Base-by-base conservation (phyloP, 2,329 filamentous ascomycete genomes). In the Aspergillus pseudotamarii region DNA sequence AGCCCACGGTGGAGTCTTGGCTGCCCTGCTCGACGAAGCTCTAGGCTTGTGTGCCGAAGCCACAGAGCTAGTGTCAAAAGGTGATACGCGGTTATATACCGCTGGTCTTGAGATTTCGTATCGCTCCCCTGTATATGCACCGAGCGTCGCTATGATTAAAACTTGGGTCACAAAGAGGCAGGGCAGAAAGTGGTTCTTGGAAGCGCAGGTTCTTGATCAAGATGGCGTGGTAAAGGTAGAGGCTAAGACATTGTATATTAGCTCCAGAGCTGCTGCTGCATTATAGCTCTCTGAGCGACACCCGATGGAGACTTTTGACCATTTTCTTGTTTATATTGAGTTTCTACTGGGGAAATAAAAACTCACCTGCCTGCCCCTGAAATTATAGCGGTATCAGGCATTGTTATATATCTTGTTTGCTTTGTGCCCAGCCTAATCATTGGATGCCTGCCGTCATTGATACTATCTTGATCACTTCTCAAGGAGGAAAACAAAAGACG, bases 161-260 rank as follows among this genome's bases (percentile, higher is more conserved):
- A 63, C 59, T 1, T 68, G 66, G 66, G 34, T 68, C 11, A 62
- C 41, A 21, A 38, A 21, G 58, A 63, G 34, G 36, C 62, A 66
- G 32, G 64, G 62, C 14, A 65, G 66, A 28, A 68, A 68, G 48
- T 66, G 64, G 62, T 66, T 68, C 36, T 34, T 68, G 26, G 69
- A 72, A 75, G 55, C 36, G 76, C 64, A 64, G 60, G 69, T 51
- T 41, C 51, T 64, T 36, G 57, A 57, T 38, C 41, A 62, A 14
- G 57, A 62, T 43, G 63, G 59, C 14, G 45, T 4, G 46, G 36
- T 62, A 6, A 58, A 61, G 53, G 63, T 51, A 32, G 59, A 62
- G 59, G 63, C 63, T 23, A 62, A 60, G 23, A 56, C 63, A 6
- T 57, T 64, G 57, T 64, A 64, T 56, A 38, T 62, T 16, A 57